These are phyloP conservation scores for Melampsora americana DNA, from an alignment of 1,284 basidiomycete genomes.

Conservation along the genomic window DNA sequence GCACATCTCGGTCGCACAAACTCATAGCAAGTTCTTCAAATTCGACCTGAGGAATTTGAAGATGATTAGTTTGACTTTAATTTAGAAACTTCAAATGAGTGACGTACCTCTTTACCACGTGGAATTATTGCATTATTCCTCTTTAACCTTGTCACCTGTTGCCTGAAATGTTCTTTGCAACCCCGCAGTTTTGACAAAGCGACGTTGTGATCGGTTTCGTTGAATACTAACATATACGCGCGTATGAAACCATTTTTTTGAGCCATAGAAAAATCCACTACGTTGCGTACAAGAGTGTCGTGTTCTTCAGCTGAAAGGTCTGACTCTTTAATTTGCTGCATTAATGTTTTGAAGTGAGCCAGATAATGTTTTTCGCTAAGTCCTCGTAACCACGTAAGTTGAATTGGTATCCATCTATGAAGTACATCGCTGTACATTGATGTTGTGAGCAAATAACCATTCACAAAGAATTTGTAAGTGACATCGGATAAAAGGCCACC, in stretches of 20 bases:
- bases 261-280: slow-evolving; percentile 8
- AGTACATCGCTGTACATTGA: too few relatives aligned
- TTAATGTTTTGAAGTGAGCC: slow-evolving; percentile 3
- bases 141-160: slow-evolving; percentile 10
- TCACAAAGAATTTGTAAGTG: too few relatives aligned
- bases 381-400: not conserved
- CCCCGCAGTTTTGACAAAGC: not conserved
- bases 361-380: slow-evolving; percentile 9
- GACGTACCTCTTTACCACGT: not conserved
- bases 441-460: too few relatives aligned
- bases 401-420: slow-evolving; percentile 4
- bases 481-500: too few relatives aligned
- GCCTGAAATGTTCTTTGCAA: slow-evolving; percentile 10
- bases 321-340: not conserved
- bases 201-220: not conserved
- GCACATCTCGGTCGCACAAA: not conserved
- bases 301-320: not conserved
- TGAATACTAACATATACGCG: slow-evolving; percentile 16
- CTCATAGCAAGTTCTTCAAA: not conserved
- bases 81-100: not conserved
- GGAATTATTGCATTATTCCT: not conserved
- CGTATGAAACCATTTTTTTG: not conserved
- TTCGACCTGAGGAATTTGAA: not conserved
- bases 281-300: not conserved
- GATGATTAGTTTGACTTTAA: too few relatives aligned